A percentile compares a stretch with the other conserved stretches of the same genome.
Evolutionary conservation across 805 yeast genomes (phyloP).

Genomic region (Wickerhamiella cacticola): DNA sequence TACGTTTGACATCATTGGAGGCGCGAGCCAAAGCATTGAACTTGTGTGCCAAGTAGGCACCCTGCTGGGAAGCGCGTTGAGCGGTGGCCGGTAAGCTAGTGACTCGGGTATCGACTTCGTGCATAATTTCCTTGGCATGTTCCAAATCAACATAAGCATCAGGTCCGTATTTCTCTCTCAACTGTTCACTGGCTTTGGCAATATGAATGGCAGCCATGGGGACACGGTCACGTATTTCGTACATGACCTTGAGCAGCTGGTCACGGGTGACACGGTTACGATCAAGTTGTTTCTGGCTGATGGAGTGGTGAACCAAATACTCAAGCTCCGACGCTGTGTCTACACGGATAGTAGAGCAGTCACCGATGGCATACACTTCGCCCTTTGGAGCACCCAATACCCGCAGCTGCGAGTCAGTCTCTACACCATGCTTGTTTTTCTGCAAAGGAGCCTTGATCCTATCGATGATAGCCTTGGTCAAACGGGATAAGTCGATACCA

Average conservation of each 20-base stretch:
- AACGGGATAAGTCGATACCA: slow-evolving; percentile 55
- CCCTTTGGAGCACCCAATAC: slow-evolving; percentile 57
- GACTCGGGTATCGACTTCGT: slow-evolving; percentile 48
- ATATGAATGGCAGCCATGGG: slow-evolving; percentile 23
- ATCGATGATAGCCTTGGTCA: slow-evolving; percentile 44
- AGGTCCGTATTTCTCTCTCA: slow-evolving; percentile 17
- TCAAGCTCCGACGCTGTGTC: slow-evolving; percentile 46
- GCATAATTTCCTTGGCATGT: slow-evolving; percentile 40
- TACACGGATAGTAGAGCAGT: slow-evolving; percentile 55
- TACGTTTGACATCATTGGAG: slow-evolving; percentile 32
- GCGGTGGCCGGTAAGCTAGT: slow-evolving; percentile 65
- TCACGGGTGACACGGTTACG: slow-evolving; percentile 18
- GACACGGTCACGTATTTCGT: slow-evolving; percentile 17
- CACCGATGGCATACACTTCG: slow-evolving; percentile 62
- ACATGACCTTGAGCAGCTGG: slow-evolving; percentile 16
- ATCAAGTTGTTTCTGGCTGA: slow-evolving; percentile 34
- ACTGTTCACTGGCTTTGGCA: slow-evolving; percentile 18
- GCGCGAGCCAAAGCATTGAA: slow-evolving; percentile 38
- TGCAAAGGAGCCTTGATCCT: slow-evolving; percentile 37
- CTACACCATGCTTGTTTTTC: slow-evolving; percentile 56
- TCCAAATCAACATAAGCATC: slow-evolving; percentile 33
- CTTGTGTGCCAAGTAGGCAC: slow-evolving; percentile 51
- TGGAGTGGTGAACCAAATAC: slow-evolving; percentile 35
- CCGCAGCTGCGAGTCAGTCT: slow-evolving; percentile 60
- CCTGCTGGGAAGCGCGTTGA: slow-evolving; percentile 63